Percentiles rank a stretch among this genome's conserved stretches.
Evolutionary conservation across 106 monocot genomes (phyloP).

Genomic region (Iris macrosiphon): DNA sequence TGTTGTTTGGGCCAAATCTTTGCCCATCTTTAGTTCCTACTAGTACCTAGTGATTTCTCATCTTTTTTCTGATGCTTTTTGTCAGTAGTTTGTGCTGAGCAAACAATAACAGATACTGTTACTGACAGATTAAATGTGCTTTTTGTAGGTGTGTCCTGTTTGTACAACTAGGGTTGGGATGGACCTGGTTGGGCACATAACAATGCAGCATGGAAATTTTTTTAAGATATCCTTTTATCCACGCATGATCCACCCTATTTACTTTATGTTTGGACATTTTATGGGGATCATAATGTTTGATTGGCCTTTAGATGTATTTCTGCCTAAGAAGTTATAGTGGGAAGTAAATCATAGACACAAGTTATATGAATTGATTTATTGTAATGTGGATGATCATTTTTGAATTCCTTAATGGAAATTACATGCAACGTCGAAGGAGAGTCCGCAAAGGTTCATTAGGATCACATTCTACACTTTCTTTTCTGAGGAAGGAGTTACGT

Average conservation of each 20-base stretch:
- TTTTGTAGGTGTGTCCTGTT: slow-evolving; percentile 58
- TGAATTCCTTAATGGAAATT: slow-evolving; percentile 30
- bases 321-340: background rate
- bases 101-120: no score
- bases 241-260: no score
- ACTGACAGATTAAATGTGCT: no score
- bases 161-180: slow-evolving; percentile 50
- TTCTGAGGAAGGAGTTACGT: slow-evolving; percentile 44
- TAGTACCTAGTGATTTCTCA: no score
- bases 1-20: no score
- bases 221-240: slow-evolving; percentile 83
- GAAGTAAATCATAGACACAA: background rate
- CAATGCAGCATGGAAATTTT: slow-evolving; percentile 44
- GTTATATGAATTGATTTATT: no score
- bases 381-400: background rate
- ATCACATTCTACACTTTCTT: slow-evolving; percentile 35
- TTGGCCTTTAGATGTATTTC: background rate
- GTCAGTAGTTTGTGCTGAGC: no score
- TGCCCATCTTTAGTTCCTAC: no score
- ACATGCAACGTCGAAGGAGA: slow-evolving; percentile 55
- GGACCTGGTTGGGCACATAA: slow-evolving; percentile 60
- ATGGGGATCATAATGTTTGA: background rate
- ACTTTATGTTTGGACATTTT: background rate
- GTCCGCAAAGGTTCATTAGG: slow-evolving; percentile 30
- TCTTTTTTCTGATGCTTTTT: no score